These are phyloP conservation scores for Alopecurus myosuroides DNA, from an alignment of 176 grass and related monocot species.

Conservation along the genomic window DNA sequence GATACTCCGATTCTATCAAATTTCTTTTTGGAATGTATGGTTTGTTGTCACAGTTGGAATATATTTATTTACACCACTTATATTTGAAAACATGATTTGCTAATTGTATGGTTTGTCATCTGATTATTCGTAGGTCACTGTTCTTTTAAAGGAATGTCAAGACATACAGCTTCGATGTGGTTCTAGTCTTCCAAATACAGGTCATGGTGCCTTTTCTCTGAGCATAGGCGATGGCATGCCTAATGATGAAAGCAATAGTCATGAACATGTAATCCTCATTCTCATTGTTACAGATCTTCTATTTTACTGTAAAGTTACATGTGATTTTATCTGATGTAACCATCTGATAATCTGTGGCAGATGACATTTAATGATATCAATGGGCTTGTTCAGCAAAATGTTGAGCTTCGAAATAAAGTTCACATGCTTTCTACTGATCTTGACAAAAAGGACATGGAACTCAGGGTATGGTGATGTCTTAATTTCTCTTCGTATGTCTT, in stretches of 20 bases:
- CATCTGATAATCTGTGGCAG: slow-evolving; percentile 41
- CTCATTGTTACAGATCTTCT: neutral
- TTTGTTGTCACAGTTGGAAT: neutral
- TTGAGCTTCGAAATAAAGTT: slow-evolving; percentile 72
- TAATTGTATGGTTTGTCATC: slow-evolving; percentile 2
- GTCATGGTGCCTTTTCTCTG: slow-evolving; percentile 27
- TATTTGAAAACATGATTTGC: neutral
- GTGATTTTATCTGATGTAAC: slow-evolving; percentile 1
- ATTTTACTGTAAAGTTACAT: neutral
- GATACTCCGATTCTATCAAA: neutral
- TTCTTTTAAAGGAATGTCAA: slow-evolving; percentile 95
- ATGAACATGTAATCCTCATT: slow-evolving; percentile 41
- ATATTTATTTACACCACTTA: neutral
- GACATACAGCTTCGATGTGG: slow-evolving; percentile 94
- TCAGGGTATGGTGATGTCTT: slow-evolving; percentile 44
- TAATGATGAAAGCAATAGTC: slow-evolving; percentile 8
- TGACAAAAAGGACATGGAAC: slow-evolving; percentile 72
- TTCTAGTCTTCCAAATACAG: slow-evolving; percentile 33
- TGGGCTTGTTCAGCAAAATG: slow-evolving; percentile 89
- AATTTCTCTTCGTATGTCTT: neutral
- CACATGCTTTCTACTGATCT: slow-evolving; percentile 66
- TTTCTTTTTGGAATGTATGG: neutral
- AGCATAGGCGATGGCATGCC: slow-evolving; percentile 24
- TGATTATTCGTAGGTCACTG: slow-evolving; percentile 49
- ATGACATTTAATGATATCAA: slow-evolving; percentile 85